Evolutionary conservation across 805 yeast genomes (phyloP).

Genomic region (Zygotorulaspora chibaensis): DNA sequence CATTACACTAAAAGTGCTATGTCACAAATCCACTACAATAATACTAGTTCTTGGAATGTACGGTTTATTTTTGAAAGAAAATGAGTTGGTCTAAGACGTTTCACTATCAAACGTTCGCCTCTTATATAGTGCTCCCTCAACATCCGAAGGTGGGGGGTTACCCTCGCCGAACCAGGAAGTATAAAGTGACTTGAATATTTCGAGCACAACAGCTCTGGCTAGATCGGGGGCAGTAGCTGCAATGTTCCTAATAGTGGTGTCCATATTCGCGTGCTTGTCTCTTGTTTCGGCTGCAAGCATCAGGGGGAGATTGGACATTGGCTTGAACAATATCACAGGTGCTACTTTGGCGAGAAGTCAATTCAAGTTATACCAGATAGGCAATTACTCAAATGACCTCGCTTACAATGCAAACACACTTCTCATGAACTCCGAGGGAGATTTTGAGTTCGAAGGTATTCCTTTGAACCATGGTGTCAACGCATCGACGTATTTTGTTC

Average conservation of each 20-base stretch:
- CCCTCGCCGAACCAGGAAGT: not conserved
- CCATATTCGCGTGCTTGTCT: slow-evolving; percentile 8
- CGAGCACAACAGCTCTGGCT: not conserved
- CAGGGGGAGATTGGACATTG: slow-evolving; percentile 28
- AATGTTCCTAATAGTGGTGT: slow-evolving; percentile 3
- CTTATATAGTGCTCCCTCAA: no score
- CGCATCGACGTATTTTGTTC: slow-evolving; percentile 28
- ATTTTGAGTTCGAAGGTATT: slow-evolving; percentile 26
- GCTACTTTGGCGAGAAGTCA: slow-evolving; percentile 21
- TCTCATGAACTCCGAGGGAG: slow-evolving; percentile 21
- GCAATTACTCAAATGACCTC: slow-evolving; percentile 12
- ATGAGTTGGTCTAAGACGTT: no score
- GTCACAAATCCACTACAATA: slow-evolving; percentile 37
- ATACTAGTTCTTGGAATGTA: slow-evolving; percentile 37
- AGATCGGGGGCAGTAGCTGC: not conserved
- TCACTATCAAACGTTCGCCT: no score
- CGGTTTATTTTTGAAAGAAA: slow-evolving; percentile 15
- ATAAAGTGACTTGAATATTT: not conserved
- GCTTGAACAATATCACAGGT: slow-evolving; percentile 17
- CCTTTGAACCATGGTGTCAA: slow-evolving; percentile 27
- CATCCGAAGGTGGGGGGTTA: not conserved
- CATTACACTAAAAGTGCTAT: not conserved
- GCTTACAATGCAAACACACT: slow-evolving; percentile 15
- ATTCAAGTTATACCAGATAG: slow-evolving; percentile 30
- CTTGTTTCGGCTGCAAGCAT: slow-evolving; percentile 20